Percentiles rank a stretch among this genome's conserved stretches.
These are phyloP conservation scores for Metschnikowia continentalis DNA, from an alignment of 805 yeast species.

Conservation along the genomic window DNA sequence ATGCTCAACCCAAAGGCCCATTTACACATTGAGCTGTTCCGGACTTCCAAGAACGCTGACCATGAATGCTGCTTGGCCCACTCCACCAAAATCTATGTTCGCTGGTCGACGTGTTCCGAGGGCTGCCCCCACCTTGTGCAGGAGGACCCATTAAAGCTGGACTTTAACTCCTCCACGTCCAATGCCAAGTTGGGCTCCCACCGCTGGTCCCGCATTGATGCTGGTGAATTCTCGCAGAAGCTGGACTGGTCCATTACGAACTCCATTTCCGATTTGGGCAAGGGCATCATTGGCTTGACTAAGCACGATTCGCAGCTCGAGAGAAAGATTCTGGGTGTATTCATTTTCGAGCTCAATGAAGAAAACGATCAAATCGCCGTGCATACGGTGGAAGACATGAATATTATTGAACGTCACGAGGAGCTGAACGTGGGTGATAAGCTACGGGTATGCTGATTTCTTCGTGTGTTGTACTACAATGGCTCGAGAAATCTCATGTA, in stretches of 20 bases:
- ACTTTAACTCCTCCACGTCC: slow-evolving; percentile 26
- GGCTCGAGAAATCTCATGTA: background rate
- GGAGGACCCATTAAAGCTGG: background rate
- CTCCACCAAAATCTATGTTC: slow-evolving; percentile 47
- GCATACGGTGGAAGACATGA: slow-evolving; percentile 65
- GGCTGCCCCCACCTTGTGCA: slow-evolving; percentile 45
- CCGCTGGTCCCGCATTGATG: slow-evolving; percentile 36
- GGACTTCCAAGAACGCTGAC: slow-evolving; percentile 26
- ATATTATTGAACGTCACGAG: slow-evolving; percentile 45
- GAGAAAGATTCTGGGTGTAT: slow-evolving; percentile 50
- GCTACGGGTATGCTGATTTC: slow-evolving; percentile 15
- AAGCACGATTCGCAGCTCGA: slow-evolving; percentile 27
- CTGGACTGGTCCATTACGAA: slow-evolving; percentile 19
- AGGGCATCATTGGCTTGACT: slow-evolving; percentile 32
- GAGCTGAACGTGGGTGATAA: slow-evolving; percentile 9
- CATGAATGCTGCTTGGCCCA: slow-evolving; percentile 31
- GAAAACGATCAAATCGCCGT: slow-evolving; percentile 52
- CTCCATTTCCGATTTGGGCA: slow-evolving; percentile 27
- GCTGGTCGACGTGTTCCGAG: slow-evolving; percentile 56
- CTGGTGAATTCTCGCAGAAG: slow-evolving; percentile 16
- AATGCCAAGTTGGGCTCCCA: slow-evolving; percentile 39
- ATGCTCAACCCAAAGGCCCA: slow-evolving; percentile 50
- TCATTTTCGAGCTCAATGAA: slow-evolving; percentile 60
- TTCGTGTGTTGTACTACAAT: too few species aligned
- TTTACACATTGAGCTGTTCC: slow-evolving; percentile 48